Evolutionary conservation across 352 stramenopile genomes (phyloP), one percentile per base, ranked within the genome.

Genomic region (Pythium phragmiticola): DNA sequence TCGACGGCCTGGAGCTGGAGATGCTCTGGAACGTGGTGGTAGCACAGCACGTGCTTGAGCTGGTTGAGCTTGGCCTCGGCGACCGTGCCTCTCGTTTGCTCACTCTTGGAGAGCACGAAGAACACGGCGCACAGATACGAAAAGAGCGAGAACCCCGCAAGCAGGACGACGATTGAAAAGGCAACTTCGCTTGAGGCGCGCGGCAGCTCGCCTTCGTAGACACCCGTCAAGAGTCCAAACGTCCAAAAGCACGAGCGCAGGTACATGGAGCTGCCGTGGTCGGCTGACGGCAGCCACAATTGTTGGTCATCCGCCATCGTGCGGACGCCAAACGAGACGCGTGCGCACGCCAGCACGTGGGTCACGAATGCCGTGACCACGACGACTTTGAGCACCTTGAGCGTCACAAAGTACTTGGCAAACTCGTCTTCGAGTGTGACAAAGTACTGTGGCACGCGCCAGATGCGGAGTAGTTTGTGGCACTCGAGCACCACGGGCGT

Each of bases 81-180:
- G 13, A 65, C 26, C 9, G 77, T 64, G 7, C 74, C 61, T 16
- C 56, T 66, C 33, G 75, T 76, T 34, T 74, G 82, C 48, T 92
- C 80, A 14, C 79, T 87, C 65, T 88, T 89, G 8, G 81, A 88
- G 14, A 90, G 57, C 68, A 90, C 81, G 49, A 89, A 88, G 33
- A 89, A 70, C 8, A 82, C 85, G 2, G 80, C 70, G 33, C 73
- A 90, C 28, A 87, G 66, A 43, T 82, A 90, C 11, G 82, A 72
- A 43, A 89, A 89, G 6, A 92, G 66, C 28, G 74, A 50, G 36
- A 90, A 84, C 0, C 83, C 83, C 5, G 72, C 55, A 21, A 89
- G 57, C n/a, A 75, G 50, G 0, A 87, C 80, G 14, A 62, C 36
- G 50, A 89, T 56, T 0, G 74, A 81, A 42, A 89, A 90, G 14